phyloP scores from a whole-genome alignment of 176 grass and related monocot species.

The Carex littledalei region DNA sequence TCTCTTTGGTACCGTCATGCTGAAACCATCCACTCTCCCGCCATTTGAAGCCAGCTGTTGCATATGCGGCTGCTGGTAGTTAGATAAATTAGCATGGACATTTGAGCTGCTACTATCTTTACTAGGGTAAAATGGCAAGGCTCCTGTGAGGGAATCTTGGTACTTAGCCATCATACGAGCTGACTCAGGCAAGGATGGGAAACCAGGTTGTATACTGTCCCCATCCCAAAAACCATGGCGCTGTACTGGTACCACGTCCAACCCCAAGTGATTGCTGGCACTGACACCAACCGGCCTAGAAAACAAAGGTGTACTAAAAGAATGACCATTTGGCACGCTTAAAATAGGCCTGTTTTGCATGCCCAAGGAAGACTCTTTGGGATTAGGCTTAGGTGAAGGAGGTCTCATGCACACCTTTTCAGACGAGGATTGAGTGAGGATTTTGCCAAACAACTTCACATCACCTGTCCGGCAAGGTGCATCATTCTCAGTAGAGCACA shows the following conservation, averaged over 20 bases:
- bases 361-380: background rate
- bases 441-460: conserved; percentile 45
- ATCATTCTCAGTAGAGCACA: background rate
- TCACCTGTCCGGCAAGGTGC: conserved; percentile 13
- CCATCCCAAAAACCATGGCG: conserved; percentile 28
- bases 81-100: conserved; percentile 6
- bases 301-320: background rate
- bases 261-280: background rate
- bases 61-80: conserved; percentile 32
- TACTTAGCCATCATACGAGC: conserved; percentile 9
- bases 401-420: conserved; percentile 10
- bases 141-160: conserved; percentile 14
- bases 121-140: conserved; percentile 6
- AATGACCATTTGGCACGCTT: conserved; percentile 9
- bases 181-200: conserved; percentile 26
- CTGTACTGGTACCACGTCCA: conserved; percentile 5
- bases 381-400: background rate
- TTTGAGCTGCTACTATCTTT: conserved; percentile 19
- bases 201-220: conserved; percentile 25
- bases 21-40: conserved; percentile 15
- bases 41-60: conserved; percentile 31
- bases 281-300: background rate
- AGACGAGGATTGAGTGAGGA: conserved; percentile 27
- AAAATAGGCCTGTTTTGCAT: background rate
- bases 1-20: conserved; percentile 15